These are phyloP conservation scores for Toxicodendron radicans DNA, from an alignment of 345 rosid species.

Conservation along the genomic window DNA sequence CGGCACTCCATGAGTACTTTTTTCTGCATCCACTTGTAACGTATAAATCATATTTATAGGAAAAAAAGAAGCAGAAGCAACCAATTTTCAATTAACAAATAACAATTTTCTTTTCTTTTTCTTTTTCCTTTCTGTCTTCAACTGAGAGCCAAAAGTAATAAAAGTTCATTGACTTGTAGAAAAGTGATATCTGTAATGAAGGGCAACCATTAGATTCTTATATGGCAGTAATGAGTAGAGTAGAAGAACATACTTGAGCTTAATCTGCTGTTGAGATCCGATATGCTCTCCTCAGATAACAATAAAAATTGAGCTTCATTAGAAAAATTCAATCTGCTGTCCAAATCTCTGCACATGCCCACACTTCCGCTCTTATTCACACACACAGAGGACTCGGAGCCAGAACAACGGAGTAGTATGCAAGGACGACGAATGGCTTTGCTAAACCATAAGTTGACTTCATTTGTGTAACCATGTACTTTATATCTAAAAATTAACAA, in stretches of 20 bases:
- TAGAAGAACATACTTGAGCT: slow-evolving; percentile 47
- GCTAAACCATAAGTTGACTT: slow-evolving; percentile 74
- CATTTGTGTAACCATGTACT: slow-evolving; percentile 47
- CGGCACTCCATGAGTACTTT: slow-evolving; percentile 23
- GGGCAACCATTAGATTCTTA: background rate
- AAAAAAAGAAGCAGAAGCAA: background rate
- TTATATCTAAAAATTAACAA: slow-evolving; percentile 48
- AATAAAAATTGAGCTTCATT: slow-evolving; percentile 93
- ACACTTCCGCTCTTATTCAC: slow-evolving; percentile 38
- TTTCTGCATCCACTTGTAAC: slow-evolving; percentile 30
- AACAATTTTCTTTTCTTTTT: background rate
- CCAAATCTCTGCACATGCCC: slow-evolving; percentile 63
- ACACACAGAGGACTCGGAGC: slow-evolving; percentile 33
- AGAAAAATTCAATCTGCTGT: slow-evolving; percentile 61
- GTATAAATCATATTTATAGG: background rate
- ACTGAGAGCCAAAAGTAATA: background rate
- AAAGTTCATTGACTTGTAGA: background rate
- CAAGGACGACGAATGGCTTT: slow-evolving; percentile 75
- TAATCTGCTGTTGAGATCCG: slow-evolving; percentile 67
- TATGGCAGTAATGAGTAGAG: background rate
- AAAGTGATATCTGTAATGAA: background rate
- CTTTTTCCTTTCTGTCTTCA: background rate
- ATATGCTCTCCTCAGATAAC: slow-evolving; percentile 79
- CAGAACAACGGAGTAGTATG: slow-evolving; percentile 50
- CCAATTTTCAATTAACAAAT: slow-evolving; percentile 7